Conservation (phyloP, 257 asterid species). For the Knoxia roxburghii region DNA sequence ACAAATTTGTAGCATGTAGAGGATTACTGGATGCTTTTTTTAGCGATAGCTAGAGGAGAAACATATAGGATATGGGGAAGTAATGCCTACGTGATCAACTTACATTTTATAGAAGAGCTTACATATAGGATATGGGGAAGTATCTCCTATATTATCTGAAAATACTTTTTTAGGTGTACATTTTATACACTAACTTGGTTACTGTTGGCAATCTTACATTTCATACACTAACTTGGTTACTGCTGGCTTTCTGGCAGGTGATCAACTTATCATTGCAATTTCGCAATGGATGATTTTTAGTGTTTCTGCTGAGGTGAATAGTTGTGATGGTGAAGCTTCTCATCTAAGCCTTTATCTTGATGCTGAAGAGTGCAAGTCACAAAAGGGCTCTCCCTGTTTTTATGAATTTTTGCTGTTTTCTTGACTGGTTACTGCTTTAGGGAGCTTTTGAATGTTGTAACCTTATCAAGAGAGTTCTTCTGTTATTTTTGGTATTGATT, state of each 20-base stretch:
- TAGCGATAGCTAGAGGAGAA: too few species aligned
- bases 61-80: background rate
- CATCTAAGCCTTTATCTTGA: constrained; percentile 7
- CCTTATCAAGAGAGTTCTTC: background rate
- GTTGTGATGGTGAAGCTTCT: background rate
- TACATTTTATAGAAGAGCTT: too few species aligned
- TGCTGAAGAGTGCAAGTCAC: background rate
- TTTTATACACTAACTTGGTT: too few species aligned
- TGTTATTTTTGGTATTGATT: too few species aligned
- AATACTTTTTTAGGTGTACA: background rate
- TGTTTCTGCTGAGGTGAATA: background rate
- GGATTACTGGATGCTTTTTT: too few species aligned
- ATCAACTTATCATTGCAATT: background rate
- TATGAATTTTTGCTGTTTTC: background rate
- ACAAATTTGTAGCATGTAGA: too few species aligned
- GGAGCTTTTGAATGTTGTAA: background rate
- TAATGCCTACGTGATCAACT: background rate
- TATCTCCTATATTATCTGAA: background rate
- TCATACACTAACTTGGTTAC: background rate
- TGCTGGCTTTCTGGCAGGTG: constrained; percentile 8
- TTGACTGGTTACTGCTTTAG: background rate
- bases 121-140: too few species aligned
- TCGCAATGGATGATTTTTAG: constrained; percentile 3
- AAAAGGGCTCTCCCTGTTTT: background rate
- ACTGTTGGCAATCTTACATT: too few species aligned